A percentile compares a stretch with the other conserved stretches of the same genome.
These are phyloP conservation scores for Lepiota subincarnata DNA, from an alignment of 768 basidiomycete species.

Conservation along the genomic window DNA sequence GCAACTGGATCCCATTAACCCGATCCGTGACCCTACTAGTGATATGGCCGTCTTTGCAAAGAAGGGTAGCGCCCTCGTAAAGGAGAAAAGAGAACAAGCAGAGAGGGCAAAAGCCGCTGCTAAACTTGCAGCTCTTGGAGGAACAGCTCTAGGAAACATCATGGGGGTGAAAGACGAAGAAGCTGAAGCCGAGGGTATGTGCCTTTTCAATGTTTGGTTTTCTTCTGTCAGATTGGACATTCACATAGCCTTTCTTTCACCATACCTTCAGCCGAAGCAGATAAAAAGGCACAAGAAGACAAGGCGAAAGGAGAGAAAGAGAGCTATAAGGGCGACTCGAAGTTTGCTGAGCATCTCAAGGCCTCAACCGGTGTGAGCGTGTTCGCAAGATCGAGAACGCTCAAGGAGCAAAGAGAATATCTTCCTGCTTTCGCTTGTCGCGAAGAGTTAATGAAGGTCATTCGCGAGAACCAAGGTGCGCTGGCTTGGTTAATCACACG, in stretches of 20 bases:
- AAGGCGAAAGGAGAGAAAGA: slow-evolving; percentile 58
- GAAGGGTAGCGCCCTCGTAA: slow-evolving; percentile 92
- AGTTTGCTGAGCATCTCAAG: slow-evolving; percentile 95
- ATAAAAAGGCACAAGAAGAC: slow-evolving; percentile 42
- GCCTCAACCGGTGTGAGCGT: slow-evolving; percentile 69
- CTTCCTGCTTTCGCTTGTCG: slow-evolving; percentile 96
- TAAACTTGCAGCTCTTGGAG: slow-evolving; percentile 87
- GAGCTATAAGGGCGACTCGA: slow-evolving; percentile 89
- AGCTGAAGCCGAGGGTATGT: slow-evolving; percentile 86
- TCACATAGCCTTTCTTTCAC: slow-evolving; percentile 61
- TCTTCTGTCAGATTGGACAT: slow-evolving; percentile 58
- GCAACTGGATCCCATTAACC: slow-evolving; percentile 96
- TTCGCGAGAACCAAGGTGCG: slow-evolving; percentile 93
- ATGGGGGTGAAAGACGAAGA: slow-evolving; percentile 97
- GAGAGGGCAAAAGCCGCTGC: slow-evolving; percentile 96
- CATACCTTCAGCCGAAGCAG: slow-evolving; percentile 49
- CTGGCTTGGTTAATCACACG: background rate
- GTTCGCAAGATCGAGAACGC: slow-evolving; percentile 76
- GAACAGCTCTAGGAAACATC: slow-evolving; percentile 93
- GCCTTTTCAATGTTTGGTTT: slow-evolving; percentile 14
- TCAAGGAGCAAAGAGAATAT: slow-evolving; percentile 96
- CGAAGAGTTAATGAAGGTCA: slow-evolving; percentile 82
- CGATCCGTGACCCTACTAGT: slow-evolving; percentile 87
- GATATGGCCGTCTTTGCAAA: slow-evolving; percentile 96
- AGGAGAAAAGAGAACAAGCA: slow-evolving; percentile 94